phyloP scores from a whole-genome alignment of 805 yeast genomes.

The Candida odintsovae region DNA sequence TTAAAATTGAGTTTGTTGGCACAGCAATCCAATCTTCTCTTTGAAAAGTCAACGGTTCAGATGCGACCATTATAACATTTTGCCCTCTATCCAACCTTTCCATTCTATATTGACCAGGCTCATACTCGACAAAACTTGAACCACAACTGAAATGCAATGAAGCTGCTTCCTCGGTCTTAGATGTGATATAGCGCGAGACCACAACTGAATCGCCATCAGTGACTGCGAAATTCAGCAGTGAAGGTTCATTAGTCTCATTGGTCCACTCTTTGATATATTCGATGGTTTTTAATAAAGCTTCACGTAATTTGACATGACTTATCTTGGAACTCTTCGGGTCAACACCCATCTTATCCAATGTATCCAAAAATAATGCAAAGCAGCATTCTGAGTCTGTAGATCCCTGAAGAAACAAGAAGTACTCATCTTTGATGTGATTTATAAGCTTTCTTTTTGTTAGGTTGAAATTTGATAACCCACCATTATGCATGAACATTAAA shows the following conservation, averaged over 20 bases:
- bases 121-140: slow-evolving; percentile 81
- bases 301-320: slow-evolving; percentile 52
- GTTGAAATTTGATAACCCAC: slow-evolving; percentile 72
- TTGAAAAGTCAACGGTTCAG: slow-evolving; percentile 95
- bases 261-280: slow-evolving; percentile 78
- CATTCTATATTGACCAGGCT: slow-evolving; percentile 90
- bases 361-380: slow-evolving; percentile 81
- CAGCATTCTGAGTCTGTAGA: slow-evolving; percentile 95
- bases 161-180: slow-evolving; percentile 92
- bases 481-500: slow-evolving; percentile 96
- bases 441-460: slow-evolving; percentile 69
- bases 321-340: slow-evolving; percentile 53
- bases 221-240: slow-evolving; percentile 86
- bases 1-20: slow-evolving; percentile 83
- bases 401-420: slow-evolving; percentile 79
- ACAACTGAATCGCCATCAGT: slow-evolving; percentile 89
- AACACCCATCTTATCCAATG: slow-evolving; percentile 66
- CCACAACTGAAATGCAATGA: slow-evolving; percentile 94
- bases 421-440: slow-evolving; percentile 71
- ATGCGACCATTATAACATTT: slow-evolving; percentile 93
- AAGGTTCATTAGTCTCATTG: slow-evolving; percentile 61
- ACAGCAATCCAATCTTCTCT: slow-evolving; percentile 97
- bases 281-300: slow-evolving; percentile 70
- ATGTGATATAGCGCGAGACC: slow-evolving; percentile 82
- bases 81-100: slow-evolving; percentile 90